Conservation (phyloP, 106 monocot species). For the Narthecium ossifragum region DNA sequence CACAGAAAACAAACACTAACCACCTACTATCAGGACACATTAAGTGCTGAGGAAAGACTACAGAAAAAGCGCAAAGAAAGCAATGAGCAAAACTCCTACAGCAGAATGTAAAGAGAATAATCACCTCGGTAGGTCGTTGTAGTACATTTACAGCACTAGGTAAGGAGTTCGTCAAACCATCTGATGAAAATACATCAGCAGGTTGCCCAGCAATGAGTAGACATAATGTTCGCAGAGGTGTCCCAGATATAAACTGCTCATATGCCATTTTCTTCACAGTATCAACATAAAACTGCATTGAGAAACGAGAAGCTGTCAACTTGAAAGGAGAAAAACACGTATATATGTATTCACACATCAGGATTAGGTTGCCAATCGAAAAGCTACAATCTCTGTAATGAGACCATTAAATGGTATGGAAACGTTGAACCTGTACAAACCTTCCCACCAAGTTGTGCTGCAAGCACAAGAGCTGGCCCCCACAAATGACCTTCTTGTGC, state of each 20-base stretch:
- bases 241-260: constrained; percentile 68
- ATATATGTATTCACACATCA: too few species aligned
- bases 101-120: too few species aligned
- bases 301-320: too few species aligned
- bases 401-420: too few species aligned
- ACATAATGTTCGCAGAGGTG: constrained; percentile 87
- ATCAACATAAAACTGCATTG: constrained; percentile 95
- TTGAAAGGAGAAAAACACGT: too few species aligned
- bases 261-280: constrained; percentile 97
- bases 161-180: constrained; percentile 11
- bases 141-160: constrained; percentile 23
- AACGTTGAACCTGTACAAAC: constrained; percentile 34
- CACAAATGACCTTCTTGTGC: constrained; percentile 97
- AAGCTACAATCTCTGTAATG: too few species aligned
- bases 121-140: constrained; percentile 51
- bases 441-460: constrained; percentile 88
- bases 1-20: too few species aligned
- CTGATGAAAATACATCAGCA: constrained; percentile 81
- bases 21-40: too few species aligned
- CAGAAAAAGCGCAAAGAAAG: too few species aligned
- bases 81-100: too few species aligned
- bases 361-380: too few species aligned
- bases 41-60: too few species aligned
- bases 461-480: constrained; percentile 97
- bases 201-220: constrained; percentile 97